phyloP scores from a whole-genome alignment of 2,329 filamentous ascomycete genomes.

The Rhinocladiella mackenziei region DNA sequence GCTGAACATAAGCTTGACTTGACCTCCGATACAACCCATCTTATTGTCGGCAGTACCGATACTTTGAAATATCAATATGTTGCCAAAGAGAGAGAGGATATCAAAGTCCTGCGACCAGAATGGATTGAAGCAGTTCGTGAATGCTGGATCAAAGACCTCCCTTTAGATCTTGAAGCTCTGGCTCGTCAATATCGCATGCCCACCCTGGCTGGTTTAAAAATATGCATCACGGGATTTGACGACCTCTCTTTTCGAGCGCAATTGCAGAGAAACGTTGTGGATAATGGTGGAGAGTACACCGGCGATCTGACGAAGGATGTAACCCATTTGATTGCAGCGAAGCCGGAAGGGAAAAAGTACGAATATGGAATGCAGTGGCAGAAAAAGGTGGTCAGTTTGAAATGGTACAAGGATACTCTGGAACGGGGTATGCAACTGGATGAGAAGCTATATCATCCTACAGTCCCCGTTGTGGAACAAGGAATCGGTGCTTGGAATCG shows the following conservation, averaged over 20 bases:
- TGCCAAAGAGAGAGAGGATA: conserved; percentile 79
- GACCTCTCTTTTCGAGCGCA: conserved; percentile 62
- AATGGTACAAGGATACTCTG: conserved; percentile 82
- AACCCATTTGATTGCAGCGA: conserved; percentile 79
- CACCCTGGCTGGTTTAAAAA: conserved; percentile 51
- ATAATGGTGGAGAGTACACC: conserved; percentile 77
- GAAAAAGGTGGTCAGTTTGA: conserved; percentile 70
- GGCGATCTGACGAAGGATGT: conserved; percentile 81
- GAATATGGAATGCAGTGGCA: conserved; percentile 79
- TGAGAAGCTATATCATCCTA: conserved; percentile 77
- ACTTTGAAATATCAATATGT: conserved; percentile 96
- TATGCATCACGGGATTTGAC: conserved; percentile 68
- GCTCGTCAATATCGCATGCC: conserved; percentile 55
- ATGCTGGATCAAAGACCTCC: conserved; percentile 73
- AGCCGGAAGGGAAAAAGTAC: conserved; percentile 84
- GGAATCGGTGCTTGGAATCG: conserved; percentile 73
- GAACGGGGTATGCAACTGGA: conserved; percentile 86
- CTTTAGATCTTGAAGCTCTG: conserved; percentile 67
- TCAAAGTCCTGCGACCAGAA: conserved; percentile 73
- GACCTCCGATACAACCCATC: conserved; percentile 92
- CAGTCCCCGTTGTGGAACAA: conserved; percentile 64
- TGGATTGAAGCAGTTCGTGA: conserved; percentile 80
- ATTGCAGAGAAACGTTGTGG: conserved; percentile 63
- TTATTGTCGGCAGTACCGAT: conserved; percentile 82
- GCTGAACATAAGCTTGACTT: conserved; percentile 84